A percentile compares a stretch with the other conserved stretches of the same genome.
These are phyloP conservation scores for Stromatinia cepivora DNA, from an alignment of 2,329 filamentous ascomycete species.

Conservation along the genomic window DNA sequence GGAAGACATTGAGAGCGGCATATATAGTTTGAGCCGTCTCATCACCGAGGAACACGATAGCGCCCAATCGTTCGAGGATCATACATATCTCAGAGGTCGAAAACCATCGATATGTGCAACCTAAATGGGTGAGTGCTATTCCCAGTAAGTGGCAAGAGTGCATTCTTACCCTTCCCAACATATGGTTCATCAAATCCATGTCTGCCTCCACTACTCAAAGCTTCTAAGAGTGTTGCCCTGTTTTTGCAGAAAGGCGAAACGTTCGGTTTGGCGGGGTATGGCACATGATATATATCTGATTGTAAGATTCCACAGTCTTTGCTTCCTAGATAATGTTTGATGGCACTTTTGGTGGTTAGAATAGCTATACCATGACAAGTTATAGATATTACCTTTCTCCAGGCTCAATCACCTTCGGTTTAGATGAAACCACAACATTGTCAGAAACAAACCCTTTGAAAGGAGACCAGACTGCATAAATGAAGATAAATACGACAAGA, in stretches of 20 bases:
- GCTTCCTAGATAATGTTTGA: conserved; percentile 33
- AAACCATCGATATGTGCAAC: conserved; percentile 48
- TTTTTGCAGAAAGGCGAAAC: conserved; percentile 33
- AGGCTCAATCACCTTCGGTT: conserved; percentile 8
- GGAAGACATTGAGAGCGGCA: conserved; percentile 47
- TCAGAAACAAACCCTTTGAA: conserved; percentile 9
- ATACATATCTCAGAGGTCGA: conserved; percentile 46
- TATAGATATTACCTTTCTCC: conserved; percentile 29
- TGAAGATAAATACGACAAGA: conserved; percentile 11
- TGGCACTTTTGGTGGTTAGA: conserved; percentile 23
- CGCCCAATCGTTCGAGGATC: conserved; percentile 47
- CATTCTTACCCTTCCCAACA: conserved; percentile 32
- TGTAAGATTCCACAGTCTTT: conserved; percentile 32
- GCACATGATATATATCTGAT: conserved; percentile 32
- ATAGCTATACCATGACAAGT: background rate
- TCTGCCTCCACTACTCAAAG: conserved; percentile 46
- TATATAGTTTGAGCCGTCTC: conserved; percentile 45
- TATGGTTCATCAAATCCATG: conserved; percentile 46
- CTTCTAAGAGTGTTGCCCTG: conserved; percentile 42
- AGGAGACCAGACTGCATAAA: conserved; percentile 18
- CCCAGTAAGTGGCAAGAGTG: background rate
- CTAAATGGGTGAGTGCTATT: conserved; percentile 27
- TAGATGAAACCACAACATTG: background rate
- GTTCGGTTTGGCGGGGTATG: conserved; percentile 23
- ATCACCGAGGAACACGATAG: conserved; percentile 47